Base-by-base conservation (phyloP, 345 rosid genomes). In the Orychophragmus violaceus region DNA sequence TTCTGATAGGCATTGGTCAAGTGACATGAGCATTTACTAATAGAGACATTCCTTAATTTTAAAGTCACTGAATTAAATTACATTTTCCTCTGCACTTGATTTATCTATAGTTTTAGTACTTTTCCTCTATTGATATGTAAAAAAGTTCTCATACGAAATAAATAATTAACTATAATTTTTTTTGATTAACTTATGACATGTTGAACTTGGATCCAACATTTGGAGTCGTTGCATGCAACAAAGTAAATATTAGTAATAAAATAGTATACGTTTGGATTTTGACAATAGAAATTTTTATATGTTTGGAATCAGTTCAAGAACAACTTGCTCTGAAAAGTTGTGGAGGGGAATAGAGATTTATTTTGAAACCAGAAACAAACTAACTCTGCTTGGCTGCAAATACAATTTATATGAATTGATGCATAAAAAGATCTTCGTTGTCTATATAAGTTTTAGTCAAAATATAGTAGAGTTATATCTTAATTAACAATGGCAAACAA, bases 41-140 rank as follows among this genome's bases (percentile, higher is more conserved):
- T 33, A 39, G 59, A 37, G 72, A 73, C 68, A 73, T 73, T 73
- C 77, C 72, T 73, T 73, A 59, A 12, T 50, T 59, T 42, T 7
- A 51, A 66, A 73, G 77, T 59, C 62, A 66, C 4, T 27, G 35
- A 29, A 72, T 57, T 73, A 2, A 19, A 55, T 27, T 48, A 54
- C 49, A 56, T 48, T 55, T 60, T 64, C 13, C 5, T 30, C 16
- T 12, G 3, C 17, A 33, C 46, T 52, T 52, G 3, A 23, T 53
- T 32, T 33, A 12, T 62, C 53, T 9, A 19, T 11, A 27, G 27
- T 44, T 61, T 42, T 10, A 21, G 52, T 19, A 19, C 27, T 14
- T 62, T 42, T 32, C n/a, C 41, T 69, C 21, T 33, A n/a, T 23
- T 23, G 5, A 62, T 30, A 42, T 62, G 69, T 29, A 19, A 32